Base-by-base conservation (phyloP, 306 rosid genomes). In the Inga leiocalycina region DNA sequence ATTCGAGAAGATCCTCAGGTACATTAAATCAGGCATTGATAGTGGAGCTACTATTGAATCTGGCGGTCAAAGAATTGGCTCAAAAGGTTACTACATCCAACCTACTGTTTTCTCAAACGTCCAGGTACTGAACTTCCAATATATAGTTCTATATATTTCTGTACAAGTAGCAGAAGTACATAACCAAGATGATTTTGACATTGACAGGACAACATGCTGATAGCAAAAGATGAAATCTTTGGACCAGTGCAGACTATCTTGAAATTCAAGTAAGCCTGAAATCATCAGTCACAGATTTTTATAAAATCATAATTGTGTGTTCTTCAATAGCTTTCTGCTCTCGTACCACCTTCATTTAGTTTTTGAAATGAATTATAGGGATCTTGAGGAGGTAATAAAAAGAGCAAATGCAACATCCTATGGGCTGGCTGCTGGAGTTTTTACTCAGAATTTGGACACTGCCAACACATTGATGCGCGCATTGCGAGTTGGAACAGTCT, bases 371-470 rank as follows among this genome's bases (percentile, higher is more conserved):
- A 45, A 85, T 65, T 24, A 8, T 77, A 94, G 97, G 86, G 86
- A 91, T 35, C 84, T 91, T 44, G 90, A 91, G 1, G 98, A 91
- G 71, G 98, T 94, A 71, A 84, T 92, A 69, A 74, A 51, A 78
- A 90, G 96, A 82, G 93, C 96, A 7, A 94, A 94, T 84, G 80
- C 87, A 41, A 81, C 89, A 27, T 77, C 54, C 37, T 94, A 89
- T 46, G 97, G 98, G 45, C 92, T 94, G 74, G 98, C 94, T n/a
- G 96, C 98, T 39, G 98, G 98, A 73, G 89, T 94, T 20, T 90
- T 90, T 24, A 94, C 97, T 17, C 78, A 87, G 51, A 66, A 74
- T 78, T 57, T 90, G 41, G 91, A 91, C 51, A 79, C 90, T 3
- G 98, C 98, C 17, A 89, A 91, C 86, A 84, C 91, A 6, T 82